Conservation (phyloP, 2,329 filamentous ascomycete species). For the Cordyceps tenuipes region DNA sequence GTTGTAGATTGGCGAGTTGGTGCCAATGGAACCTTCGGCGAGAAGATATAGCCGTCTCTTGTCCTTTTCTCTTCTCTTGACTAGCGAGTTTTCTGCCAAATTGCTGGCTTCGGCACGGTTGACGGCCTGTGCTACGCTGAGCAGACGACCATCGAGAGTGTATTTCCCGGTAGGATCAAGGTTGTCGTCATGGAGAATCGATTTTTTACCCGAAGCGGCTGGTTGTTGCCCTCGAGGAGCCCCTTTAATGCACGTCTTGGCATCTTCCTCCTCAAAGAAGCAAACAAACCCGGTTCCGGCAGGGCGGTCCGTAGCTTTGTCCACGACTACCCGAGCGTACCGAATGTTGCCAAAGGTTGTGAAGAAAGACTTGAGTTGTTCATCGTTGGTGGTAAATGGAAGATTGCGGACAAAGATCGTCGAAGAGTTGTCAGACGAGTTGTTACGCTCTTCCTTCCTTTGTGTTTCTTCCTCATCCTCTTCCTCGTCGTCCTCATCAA, state of each 20-base stretch:
- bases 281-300: slow-evolving; percentile 93
- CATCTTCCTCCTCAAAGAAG: slow-evolving; percentile 72
- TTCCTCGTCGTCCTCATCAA: slow-evolving; percentile 47
- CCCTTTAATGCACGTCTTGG: slow-evolving; percentile 63
- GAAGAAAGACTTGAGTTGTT: slow-evolving; percentile 77
- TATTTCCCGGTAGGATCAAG: slow-evolving; percentile 77
- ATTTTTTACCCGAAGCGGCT: slow-evolving; percentile 55
- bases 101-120: slow-evolving; percentile 71
- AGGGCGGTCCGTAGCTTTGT: slow-evolving; percentile 74
- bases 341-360: slow-evolving; percentile 77
- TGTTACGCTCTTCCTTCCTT: slow-evolving; percentile 17
- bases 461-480: slow-evolving; percentile 34
- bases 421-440: slow-evolving; percentile 54
- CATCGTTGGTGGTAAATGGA: slow-evolving; percentile 80
- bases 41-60: slow-evolving; percentile 86
- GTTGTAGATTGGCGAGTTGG: slow-evolving; percentile 69
- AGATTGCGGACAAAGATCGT: slow-evolving; percentile 92
- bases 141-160: slow-evolving; percentile 79
- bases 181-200: slow-evolving; percentile 79
- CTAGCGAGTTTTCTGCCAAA: slow-evolving; percentile 61
- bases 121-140: slow-evolving; percentile 79
- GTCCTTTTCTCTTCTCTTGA: slow-evolving; percentile 63
- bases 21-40: slow-evolving; percentile 72
- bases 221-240: slow-evolving; percentile 55
- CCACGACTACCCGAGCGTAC: slow-evolving; percentile 87